Base-by-base conservation (phyloP, 2,329 filamentous ascomycete genomes). In the Dactylellina cionopaga region DNA sequence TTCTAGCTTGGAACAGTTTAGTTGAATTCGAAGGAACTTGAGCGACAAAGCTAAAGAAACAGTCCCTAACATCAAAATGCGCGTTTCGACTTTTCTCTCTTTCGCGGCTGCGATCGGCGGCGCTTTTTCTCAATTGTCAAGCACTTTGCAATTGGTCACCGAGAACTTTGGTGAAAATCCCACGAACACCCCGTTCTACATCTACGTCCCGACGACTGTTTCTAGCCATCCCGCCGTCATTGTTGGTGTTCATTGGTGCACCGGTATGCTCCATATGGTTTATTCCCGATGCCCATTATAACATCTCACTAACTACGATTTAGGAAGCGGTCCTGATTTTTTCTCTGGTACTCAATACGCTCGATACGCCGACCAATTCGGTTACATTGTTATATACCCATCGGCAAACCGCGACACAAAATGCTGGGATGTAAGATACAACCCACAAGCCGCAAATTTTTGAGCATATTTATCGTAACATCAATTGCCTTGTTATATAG, bases 321-420 rank as follows among this genome's bases (percentile, higher is more conserved):
- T 37, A 68, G 63, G 63, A 59, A 68, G 29, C 41, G 63, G 63
- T 19, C 43, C 44, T 10, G 63, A 68, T 24, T 68, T 68, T 25
- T 68, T 68, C 11, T 27, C 27, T 35, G 43, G 46, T 24, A 68
- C 63, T 2, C 24, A 54, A 24, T 68, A 68, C 5, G 63, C 63
- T 10, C 31, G 46, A 13, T 68, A 68, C 19, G 69, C 69, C 4
- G 69, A 73, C 37, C 27, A 59, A 19, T 60, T 59, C 9, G 69
- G 69, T 15, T 73, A 66, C 37, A 62, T 73, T 29, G 63, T 73
- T 3, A 60, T 73, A 19, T 73, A 43, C 24, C 69, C 69, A 1
- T 73, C 79, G 46, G 62, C 52, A 9, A 58, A 68, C 4, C 56
- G 54, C 3, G 19, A 44, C 11, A 78, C 80, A 54, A 75, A 79